Percentiles rank a stretch among this genome's conserved stretches.
Conservation (phyloP, 805 yeast species). For the Ascoidea tarda region DNA sequence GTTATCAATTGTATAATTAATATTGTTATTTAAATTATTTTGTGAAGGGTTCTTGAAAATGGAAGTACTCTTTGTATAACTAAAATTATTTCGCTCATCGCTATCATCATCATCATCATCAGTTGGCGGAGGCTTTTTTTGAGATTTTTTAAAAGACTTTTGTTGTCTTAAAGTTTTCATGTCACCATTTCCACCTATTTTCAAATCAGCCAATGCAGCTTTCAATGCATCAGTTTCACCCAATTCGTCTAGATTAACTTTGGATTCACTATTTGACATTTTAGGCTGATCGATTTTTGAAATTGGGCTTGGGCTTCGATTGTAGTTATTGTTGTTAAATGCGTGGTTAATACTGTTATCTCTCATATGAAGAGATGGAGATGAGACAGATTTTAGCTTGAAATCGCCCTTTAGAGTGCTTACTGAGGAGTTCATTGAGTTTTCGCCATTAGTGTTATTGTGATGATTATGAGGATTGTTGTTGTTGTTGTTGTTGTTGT, state of each 20-base stretch:
- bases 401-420: not conserved
- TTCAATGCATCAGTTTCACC: conserved; percentile 32
- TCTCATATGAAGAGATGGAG: not conserved
- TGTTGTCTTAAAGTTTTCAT: conserved; percentile 23
- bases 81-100: not conserved
- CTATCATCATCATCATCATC: not conserved
- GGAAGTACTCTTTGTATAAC: too few species aligned
- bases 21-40: too few species aligned
- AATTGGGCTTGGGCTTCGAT: not conserved
- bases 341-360: conserved; percentile 3
- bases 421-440: conserved; percentile 7
- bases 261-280: conserved; percentile 9
- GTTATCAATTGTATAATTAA: too few species aligned
- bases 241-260: conserved; percentile 9
- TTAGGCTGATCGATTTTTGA: conserved; percentile 8
- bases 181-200: conserved; percentile 27
- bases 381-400: not conserved
- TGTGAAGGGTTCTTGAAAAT: too few species aligned
- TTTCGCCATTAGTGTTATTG: conserved; percentile 10
- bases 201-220: conserved; percentile 34
- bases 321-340: conserved; percentile 1
- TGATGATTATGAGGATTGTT: too few species aligned
- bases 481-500: too few species aligned
- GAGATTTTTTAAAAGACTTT: conserved; percentile 6
- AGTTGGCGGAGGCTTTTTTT: not conserved